These are phyloP conservation scores for Cutaneotrichosporon spelunceum DNA, from an alignment of 1,284 basidiomycete genomes.

Conservation along the genomic window DNA sequence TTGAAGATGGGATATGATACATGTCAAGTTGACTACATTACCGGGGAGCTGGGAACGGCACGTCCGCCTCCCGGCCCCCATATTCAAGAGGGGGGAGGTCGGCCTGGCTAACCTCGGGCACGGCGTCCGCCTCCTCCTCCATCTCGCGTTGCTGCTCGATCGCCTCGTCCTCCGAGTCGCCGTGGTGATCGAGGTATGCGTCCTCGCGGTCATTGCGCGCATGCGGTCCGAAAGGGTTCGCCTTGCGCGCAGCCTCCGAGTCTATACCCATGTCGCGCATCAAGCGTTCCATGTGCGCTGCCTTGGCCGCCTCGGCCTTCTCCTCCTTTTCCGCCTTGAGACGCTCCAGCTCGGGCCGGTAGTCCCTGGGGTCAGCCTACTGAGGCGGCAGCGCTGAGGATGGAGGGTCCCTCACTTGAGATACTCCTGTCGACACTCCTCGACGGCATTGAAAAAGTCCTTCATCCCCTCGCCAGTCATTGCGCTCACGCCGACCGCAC, in stretches of 20 bases:
- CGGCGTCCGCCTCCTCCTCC: slow-evolving; percentile 53
- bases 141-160: slow-evolving; percentile 49
- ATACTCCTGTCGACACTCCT: slow-evolving; percentile 82
- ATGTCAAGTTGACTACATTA: not conserved
- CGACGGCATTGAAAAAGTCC: slow-evolving; percentile 87
- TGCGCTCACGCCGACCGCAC: slow-evolving; percentile 92
- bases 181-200: slow-evolving; percentile 18
- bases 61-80: slow-evolving; percentile 13
- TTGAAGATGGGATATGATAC: not conserved
- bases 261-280: slow-evolving; percentile 83
- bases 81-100: slow-evolving; percentile 24
- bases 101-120: slow-evolving; percentile 32
- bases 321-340: slow-evolving; percentile 58
- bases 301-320: slow-evolving; percentile 64
- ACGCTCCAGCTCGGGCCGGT: slow-evolving; percentile 81
- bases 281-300: slow-evolving; percentile 69
- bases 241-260: slow-evolving; percentile 57
- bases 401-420: slow-evolving; percentile 60
- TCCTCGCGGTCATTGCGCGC: slow-evolving; percentile 49
- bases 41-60: slow-evolving; percentile 11
- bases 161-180: slow-evolving; percentile 56
- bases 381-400: too few species aligned
- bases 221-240: slow-evolving; percentile 53
- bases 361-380: slow-evolving; percentile 61
- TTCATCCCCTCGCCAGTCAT: slow-evolving; percentile 89